Conservation (phyloP, 441 rosid species). For the Francoa sonchifolia region DNA sequence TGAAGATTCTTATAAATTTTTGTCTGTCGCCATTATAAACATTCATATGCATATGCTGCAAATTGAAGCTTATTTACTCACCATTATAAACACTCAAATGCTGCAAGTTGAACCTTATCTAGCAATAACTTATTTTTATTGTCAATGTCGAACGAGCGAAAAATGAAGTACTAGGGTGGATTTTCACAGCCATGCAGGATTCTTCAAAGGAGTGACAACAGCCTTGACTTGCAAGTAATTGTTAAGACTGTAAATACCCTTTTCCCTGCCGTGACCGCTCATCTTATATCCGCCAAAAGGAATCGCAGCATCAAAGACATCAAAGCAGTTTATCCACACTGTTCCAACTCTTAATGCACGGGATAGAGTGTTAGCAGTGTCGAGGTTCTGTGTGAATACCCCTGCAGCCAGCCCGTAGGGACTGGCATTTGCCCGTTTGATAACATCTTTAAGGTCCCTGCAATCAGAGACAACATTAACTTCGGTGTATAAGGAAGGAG, state of each 20-base stretch:
- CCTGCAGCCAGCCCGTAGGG: constrained; percentile 53
- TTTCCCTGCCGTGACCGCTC: constrained; percentile 72
- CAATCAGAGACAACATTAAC: not conserved
- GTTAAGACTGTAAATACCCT: constrained; percentile 44
- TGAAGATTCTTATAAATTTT: no score
- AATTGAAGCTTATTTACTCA: no score
- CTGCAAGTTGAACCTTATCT: no score
- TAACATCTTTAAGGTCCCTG: constrained; percentile 17
- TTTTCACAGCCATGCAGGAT: constrained; percentile 65
- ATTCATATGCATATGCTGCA: no score
- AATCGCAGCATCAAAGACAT: constrained; percentile 41
- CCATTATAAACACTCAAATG: no score
- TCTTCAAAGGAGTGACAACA: constrained; percentile 56
- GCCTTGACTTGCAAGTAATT: constrained; percentile 78
- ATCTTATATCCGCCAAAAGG: constrained; percentile 81
- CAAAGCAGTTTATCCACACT: constrained; percentile 62
- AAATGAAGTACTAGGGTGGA: no score
- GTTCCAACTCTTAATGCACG: constrained; percentile 51
- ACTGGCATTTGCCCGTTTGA: constrained; percentile 15
- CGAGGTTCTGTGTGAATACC: constrained; percentile 52
- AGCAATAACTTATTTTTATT: no score
- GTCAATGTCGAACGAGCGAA: no score
- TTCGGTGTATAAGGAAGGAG: not conserved
- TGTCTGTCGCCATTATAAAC: no score
- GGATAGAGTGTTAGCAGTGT: constrained; percentile 46